These are phyloP conservation scores for Xerocomus subilludens DNA, from an alignment of 1,284 basidiomycete genomes.

Conservation along the genomic window DNA sequence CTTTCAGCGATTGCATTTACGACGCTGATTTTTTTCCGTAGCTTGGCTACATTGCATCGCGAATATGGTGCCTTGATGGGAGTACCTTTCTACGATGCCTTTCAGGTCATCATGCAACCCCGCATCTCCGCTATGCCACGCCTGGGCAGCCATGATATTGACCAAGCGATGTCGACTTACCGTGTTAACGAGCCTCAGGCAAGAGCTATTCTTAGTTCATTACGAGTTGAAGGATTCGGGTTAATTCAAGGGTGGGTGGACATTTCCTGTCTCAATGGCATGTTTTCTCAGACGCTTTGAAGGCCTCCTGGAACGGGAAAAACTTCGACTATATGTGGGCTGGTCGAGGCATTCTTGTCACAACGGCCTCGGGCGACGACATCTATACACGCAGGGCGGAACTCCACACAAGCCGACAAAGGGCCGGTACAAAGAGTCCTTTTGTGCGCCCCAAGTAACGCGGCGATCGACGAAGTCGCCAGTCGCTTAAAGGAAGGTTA, in stretches of 20 bases:
- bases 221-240: conserved; percentile 83
- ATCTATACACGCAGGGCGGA: conserved; percentile 62
- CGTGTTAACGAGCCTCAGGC: conserved; percentile 96
- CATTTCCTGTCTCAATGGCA: conserved; percentile 18
- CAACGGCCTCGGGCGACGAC: conserved; percentile 64
- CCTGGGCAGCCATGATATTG: conserved; percentile 67
- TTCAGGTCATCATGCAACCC: conserved; percentile 76
- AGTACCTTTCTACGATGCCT: conserved; percentile 85
- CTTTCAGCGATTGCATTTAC: conserved; percentile 12
- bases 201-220: conserved; percentile 83
- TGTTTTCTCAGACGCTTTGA: conserved; percentile 22
- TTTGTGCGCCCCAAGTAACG: conserved; percentile 97
- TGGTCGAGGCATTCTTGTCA: conserved; percentile 88
- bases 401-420: conserved; percentile 60
- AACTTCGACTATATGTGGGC: conserved; percentile 96
- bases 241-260: conserved; percentile 91
- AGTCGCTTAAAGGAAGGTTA: conserved; percentile 86
- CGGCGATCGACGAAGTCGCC: conserved; percentile 97
- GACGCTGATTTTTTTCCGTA: conserved; percentile 50
- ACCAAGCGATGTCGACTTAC: conserved; percentile 76
- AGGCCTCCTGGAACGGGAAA: conserved; percentile 98
- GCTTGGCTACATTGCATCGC: conserved; percentile 90
- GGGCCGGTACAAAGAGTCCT: conserved; percentile 79
- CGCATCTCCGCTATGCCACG: conserved; percentile 63
- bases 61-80: conserved; percentile 92